Evolutionary conservation across 108 stramenopile species (phyloP).

Genomic region (Parmales sp.): DNA sequence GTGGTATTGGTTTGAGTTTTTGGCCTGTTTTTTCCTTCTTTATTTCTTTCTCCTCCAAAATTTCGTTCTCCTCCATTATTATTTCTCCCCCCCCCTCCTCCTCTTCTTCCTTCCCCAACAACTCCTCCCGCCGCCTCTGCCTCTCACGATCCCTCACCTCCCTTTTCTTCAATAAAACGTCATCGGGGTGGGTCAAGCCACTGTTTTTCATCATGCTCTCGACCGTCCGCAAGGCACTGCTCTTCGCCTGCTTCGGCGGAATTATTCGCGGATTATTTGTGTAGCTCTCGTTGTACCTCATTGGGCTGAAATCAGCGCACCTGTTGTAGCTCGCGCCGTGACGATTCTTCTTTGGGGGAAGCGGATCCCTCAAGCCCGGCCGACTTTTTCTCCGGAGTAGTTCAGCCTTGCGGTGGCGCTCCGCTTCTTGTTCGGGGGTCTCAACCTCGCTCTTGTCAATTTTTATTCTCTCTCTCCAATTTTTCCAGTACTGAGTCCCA

Average conservation of each 20-base stretch:
- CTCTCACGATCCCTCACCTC: background rate
- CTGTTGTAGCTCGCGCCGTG: background rate
- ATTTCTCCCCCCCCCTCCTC: background rate
- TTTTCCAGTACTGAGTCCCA: background rate
- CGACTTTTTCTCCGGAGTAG: background rate
- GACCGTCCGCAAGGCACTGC: background rate
- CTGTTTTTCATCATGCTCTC: background rate
- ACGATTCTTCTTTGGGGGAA: background rate
- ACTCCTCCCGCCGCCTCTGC: background rate
- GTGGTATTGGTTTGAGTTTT: background rate
- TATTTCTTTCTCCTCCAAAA: background rate
- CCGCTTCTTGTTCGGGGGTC: background rate
- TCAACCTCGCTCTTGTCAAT: background rate
- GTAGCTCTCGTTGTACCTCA: background rate
- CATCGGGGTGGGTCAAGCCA: background rate
- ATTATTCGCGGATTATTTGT: background rate
- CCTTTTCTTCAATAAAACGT: background rate
- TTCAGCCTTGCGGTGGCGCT: background rate
- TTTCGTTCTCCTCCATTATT: background rate
- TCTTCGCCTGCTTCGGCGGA: background rate
- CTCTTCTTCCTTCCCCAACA: background rate
- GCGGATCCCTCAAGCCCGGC: background rate
- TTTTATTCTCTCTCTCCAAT: background rate
- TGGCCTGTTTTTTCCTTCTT: background rate
- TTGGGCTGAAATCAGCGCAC: background rate